Evolutionary conservation across 306 rosid species (phyloP).

Genomic region (Sindora glabra): DNA sequence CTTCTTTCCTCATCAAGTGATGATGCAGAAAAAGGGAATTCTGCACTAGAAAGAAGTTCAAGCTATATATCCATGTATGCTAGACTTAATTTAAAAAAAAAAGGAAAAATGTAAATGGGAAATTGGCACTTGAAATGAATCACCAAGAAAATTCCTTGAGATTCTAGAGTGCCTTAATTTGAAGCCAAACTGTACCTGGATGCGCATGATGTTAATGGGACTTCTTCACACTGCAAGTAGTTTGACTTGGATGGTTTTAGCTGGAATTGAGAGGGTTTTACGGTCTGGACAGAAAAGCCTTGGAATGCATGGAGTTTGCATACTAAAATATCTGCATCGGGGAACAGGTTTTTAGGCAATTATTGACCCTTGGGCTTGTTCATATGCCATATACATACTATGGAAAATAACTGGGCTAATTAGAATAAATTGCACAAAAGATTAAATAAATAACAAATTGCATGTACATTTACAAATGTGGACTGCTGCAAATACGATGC

Average conservation of each 20-base stretch:
- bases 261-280: slow-evolving; percentile 33
- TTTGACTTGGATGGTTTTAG: slow-evolving; percentile 75
- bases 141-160: slow-evolving; percentile 26
- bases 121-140: slow-evolving; percentile 11
- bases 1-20: slow-evolving; percentile 23
- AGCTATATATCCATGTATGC: slow-evolving; percentile 36
- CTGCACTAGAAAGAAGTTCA: slow-evolving; percentile 24
- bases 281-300: not conserved
- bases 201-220: slow-evolving; percentile 42
- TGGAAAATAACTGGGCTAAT: slow-evolving; percentile 4
- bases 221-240: slow-evolving; percentile 49
- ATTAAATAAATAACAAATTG: too few relatives aligned
- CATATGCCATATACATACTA: slow-evolving; percentile 3
- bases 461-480: slow-evolving; percentile 2
- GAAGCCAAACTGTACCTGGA: slow-evolving; percentile 56
- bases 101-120: slow-evolving; percentile 24
- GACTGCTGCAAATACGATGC: too few relatives aligned
- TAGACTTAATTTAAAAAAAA: too few relatives aligned
- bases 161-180: slow-evolving; percentile 24
- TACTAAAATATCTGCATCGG: not conserved
- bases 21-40: slow-evolving; percentile 16
- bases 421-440: slow-evolving; percentile 16
- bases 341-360: not conserved
- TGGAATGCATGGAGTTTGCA: slow-evolving; percentile 2
- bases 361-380: not conserved